Conservation (phyloP, 768 basidiomycete species). For the Amanita inopinata region DNA sequence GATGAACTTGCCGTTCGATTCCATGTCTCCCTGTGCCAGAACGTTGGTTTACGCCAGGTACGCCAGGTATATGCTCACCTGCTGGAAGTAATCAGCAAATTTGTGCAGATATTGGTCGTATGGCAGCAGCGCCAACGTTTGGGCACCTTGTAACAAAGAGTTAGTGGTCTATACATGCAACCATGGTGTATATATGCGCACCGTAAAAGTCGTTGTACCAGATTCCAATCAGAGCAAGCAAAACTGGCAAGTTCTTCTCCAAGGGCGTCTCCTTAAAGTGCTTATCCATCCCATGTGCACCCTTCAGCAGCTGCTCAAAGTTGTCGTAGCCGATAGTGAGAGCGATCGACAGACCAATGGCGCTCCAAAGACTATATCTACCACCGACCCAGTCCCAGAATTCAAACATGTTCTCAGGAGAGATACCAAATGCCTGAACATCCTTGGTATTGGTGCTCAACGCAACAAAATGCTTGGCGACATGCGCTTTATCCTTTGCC, state of each 20-base stretch:
- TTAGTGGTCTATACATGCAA: background rate
- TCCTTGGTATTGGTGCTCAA: constrained; percentile 94
- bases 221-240: constrained; percentile 82
- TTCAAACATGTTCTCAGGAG: constrained; percentile 91
- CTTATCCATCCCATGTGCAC: constrained; percentile 96
- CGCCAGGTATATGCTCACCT: constrained; percentile 28
- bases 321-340: constrained; percentile 90
- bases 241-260: constrained; percentile 85
- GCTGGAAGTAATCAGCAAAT: constrained; percentile 99
- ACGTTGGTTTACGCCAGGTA: background rate
- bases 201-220: constrained; percentile 99
- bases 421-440: constrained; percentile 90
- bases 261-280: constrained; percentile 88
- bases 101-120: constrained; percentile 99
- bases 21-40: constrained; percentile 82
- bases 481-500: constrained; percentile 82
- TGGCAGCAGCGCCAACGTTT: constrained; percentile 91
- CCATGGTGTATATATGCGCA: constrained; percentile 11
- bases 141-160: constrained; percentile 46
- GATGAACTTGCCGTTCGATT: constrained; percentile 95
- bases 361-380: constrained; percentile 96
- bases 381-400: constrained; percentile 99
- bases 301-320: constrained; percentile 82
- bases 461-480: constrained; percentile 98
- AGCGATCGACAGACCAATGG: constrained; percentile 93